These are phyloP conservation scores for Leucogyrophana mollusca DNA, from an alignment of 768 basidiomycete genomes.

Conservation along the genomic window DNA sequence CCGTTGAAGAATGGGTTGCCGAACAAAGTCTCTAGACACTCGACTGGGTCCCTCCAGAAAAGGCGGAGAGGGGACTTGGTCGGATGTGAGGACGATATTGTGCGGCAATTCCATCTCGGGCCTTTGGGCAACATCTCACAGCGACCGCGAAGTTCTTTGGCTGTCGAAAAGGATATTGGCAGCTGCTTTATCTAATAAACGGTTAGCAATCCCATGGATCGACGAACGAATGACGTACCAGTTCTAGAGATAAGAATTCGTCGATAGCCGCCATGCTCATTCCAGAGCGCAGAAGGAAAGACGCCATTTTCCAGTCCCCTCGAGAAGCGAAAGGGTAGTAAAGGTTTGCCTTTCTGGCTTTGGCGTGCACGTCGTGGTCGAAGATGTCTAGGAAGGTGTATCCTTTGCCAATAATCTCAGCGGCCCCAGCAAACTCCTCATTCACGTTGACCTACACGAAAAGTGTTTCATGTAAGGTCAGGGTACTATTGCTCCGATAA, in stretches of 20 bases:
- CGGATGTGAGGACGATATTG: conserved; percentile 7
- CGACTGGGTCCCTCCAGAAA: conserved; percentile 26
- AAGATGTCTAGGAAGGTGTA: no score
- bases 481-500: no score
- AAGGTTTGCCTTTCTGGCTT: background rate
- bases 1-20: conserved; percentile 23
- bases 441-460: no score
- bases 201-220: no score
- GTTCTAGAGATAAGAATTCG: conserved; percentile 23
- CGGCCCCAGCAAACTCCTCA: no score
- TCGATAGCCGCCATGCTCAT: conserved; percentile 27
- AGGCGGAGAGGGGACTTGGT: conserved; percentile 23
- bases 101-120: conserved; percentile 21
- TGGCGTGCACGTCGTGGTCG: no score
- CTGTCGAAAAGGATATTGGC: conserved; percentile 22
- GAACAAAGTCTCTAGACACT: conserved; percentile 26
- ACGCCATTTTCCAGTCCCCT: conserved; percentile 30
- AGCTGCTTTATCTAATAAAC: conserved; percentile 4
- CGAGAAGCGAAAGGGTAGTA: conserved; percentile 8
- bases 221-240: conserved; percentile 20
- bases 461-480: no score
- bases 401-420: no score
- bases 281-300: conserved; percentile 19
- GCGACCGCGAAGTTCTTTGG: conserved; percentile 22
- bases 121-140: conserved; percentile 26